Percentiles rank a stretch among this genome's conserved stretches.
These are phyloP conservation scores for Coniella vitis DNA, from an alignment of 2,329 filamentous ascomycete genomes.

Conservation along the genomic window DNA sequence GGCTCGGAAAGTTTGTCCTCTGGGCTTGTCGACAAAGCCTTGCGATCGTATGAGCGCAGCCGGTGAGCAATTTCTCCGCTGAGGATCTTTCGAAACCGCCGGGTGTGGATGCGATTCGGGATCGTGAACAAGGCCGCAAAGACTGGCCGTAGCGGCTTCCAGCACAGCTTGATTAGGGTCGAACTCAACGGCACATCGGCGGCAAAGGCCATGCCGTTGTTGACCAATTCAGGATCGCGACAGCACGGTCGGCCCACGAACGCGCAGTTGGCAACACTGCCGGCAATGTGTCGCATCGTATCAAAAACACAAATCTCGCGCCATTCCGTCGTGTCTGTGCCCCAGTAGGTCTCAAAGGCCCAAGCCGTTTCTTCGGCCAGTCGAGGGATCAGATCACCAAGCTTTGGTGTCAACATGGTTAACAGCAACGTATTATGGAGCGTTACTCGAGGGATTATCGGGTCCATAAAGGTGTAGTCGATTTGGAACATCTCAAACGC, in stretches of 20 bases:
- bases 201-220: slow-evolving; percentile 9
- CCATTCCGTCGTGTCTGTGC: slow-evolving; percentile 23
- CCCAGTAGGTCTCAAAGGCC: slow-evolving; percentile 25
- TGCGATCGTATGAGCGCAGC: slow-evolving; percentile 16
- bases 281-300: slow-evolving; percentile 24
- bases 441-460: slow-evolving; percentile 24
- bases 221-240: slow-evolving; percentile 16
- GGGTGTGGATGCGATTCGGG: slow-evolving; percentile 18
- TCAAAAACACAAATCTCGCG: slow-evolving; percentile 28
- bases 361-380: slow-evolving; percentile 26
- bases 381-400: slow-evolving; percentile 23
- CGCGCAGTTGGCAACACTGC: slow-evolving; percentile 26
- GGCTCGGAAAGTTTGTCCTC: slow-evolving; percentile 8
- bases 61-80: slow-evolving; percentile 18
- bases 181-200: slow-evolving; percentile 16
- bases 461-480: slow-evolving; percentile 25
- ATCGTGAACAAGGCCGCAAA: slow-evolving; percentile 17
- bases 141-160: slow-evolving; percentile 15
- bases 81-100: slow-evolving; percentile 16
- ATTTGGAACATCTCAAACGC: slow-evolving; percentile 29
- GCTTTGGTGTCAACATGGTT: slow-evolving; percentile 26
- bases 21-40: background rate
- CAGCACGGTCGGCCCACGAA: slow-evolving; percentile 26
- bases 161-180: slow-evolving; percentile 16
- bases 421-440: slow-evolving; percentile 27